These are phyloP conservation scores for Backusella parvicylindrica DNA, from an alignment of 192 early-diverging fungal species.

Conservation along the genomic window DNA sequence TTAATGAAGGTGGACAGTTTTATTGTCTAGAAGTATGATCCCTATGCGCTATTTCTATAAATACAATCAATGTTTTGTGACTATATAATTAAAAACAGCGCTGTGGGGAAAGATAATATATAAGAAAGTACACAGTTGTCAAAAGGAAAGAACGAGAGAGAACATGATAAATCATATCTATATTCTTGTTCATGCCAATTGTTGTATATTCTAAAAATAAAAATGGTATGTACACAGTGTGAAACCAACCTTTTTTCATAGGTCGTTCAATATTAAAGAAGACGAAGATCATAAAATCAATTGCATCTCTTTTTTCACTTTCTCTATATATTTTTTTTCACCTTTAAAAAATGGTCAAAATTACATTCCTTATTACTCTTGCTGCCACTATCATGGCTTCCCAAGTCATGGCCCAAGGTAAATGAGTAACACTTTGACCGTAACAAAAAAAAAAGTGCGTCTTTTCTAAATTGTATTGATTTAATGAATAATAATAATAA, in stretches of 20 bases:
- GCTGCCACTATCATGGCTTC: neutral
- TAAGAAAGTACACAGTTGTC: neutral
- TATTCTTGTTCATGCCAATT: neutral
- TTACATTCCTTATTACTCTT: neutral
- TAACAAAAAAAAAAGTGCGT: neutral
- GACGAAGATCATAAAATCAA: neutral
- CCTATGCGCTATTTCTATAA: neutral
- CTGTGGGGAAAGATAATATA: neutral
- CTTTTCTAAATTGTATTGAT: neutral
- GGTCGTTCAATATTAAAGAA: neutral
- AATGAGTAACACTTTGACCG: neutral
- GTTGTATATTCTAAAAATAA: slow-evolving; percentile 1
- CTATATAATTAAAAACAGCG: neutral
- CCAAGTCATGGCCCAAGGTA: neutral
- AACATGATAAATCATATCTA: neutral
- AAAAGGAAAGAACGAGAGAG: neutral
- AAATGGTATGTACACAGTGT: neutral
- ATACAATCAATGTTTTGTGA: neutral
- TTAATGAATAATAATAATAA: neutral
- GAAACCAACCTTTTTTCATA: neutral
- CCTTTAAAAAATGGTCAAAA: neutral
- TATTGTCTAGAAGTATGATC: neutral
- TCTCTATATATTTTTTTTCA: neutral
- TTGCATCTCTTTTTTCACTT: slow-evolving; percentile 6
- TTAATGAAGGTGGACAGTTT: neutral